Percentiles rank a stretch among this genome's conserved stretches.
Conservation (phyloP, 352 stramenopile genomes). For the Phytophthora hibernalis region DNA sequence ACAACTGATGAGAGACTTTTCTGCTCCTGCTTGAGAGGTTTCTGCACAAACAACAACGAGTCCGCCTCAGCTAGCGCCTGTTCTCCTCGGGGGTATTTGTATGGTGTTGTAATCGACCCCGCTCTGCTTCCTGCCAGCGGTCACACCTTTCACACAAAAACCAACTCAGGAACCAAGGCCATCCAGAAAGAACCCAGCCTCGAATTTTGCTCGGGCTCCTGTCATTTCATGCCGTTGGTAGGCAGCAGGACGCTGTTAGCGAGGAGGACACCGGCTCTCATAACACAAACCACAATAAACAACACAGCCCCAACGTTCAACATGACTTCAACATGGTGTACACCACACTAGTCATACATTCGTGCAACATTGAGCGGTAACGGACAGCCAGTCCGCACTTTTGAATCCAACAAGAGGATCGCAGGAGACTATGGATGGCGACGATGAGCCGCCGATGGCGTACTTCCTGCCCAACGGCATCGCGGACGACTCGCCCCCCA, state of each 20-base stretch:
- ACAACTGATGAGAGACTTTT: conserved; percentile 27
- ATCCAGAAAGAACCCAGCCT: conserved; percentile 12
- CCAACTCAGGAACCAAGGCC: conserved; percentile 12
- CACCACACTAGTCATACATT: conserved; percentile 11
- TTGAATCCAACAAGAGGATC: conserved; percentile 11
- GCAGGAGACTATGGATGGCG: conserved; percentile 40
- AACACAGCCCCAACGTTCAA: conserved; percentile 50
- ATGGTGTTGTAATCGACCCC: conserved; percentile 45
- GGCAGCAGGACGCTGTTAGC: conserved; percentile 22
- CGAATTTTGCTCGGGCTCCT: conserved; percentile 2
- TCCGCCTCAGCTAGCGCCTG: conserved; percentile 7
- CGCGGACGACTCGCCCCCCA: conserved; percentile 79
- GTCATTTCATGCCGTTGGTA: neutral
- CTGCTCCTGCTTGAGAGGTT: conserved; percentile 11
- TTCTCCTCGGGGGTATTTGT: conserved; percentile 40
- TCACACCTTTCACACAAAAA: conserved; percentile 10
- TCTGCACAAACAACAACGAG: conserved; percentile 32
- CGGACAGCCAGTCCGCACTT: conserved; percentile 22
- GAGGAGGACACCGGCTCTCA: conserved; percentile 19
- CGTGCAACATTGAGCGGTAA: conserved; percentile 16
- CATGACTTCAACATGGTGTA: conserved; percentile 11
- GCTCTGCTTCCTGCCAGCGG: conserved; percentile 24
- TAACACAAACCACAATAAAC: conserved; percentile 27
- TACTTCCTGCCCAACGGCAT: conserved; percentile 91
- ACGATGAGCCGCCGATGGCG: conserved; percentile 69